Conservation (phyloP, 1,139 yeast genomes). For the Diutina catenulata region DNA sequence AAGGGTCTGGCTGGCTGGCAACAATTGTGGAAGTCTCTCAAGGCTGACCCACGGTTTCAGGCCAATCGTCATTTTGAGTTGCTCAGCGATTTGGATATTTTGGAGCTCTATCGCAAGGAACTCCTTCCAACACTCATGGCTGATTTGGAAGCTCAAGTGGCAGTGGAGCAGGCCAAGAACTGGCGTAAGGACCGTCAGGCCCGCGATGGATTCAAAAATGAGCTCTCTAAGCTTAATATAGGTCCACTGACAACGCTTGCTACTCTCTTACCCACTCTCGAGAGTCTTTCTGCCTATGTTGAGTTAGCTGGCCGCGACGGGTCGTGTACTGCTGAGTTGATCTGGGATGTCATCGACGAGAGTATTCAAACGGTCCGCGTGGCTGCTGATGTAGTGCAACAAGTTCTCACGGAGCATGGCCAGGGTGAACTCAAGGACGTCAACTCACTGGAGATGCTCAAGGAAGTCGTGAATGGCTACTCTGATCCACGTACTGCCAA, state of each 20-base stretch:
- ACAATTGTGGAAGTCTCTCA: constrained; percentile 25
- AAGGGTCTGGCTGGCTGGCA: constrained; percentile 27
- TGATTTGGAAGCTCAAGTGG: constrained; percentile 24
- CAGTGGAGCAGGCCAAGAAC: constrained; percentile 26
- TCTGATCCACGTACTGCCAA: not conserved
- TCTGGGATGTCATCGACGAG: constrained; percentile 65
- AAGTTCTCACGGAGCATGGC: not conserved
- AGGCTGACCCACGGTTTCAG: constrained; percentile 39
- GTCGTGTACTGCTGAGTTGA: constrained; percentile 66
- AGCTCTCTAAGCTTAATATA: constrained; percentile 27
- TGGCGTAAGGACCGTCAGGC: constrained; percentile 52
- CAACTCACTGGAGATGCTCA: too few relatives aligned
- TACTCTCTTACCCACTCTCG: constrained; percentile 39
- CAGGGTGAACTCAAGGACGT: not conserved
- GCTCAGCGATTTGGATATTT: constrained; percentile 47
- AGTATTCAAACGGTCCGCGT: constrained; percentile 9
- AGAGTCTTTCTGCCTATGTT: constrained; percentile 46
- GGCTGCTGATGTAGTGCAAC: not conserved
- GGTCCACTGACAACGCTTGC: constrained; percentile 50
- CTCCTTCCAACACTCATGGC: constrained; percentile 27
- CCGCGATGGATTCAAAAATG: constrained; percentile 42
- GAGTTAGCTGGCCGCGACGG: constrained; percentile 69
- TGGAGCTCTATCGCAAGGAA: constrained; percentile 39
- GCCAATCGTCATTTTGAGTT: constrained; percentile 46
- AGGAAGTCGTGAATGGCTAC: too few relatives aligned